These are phyloP conservation scores for Zoysia pacifica DNA, from an alignment of 176 grass and related monocot species.

Conservation along the genomic window DNA sequence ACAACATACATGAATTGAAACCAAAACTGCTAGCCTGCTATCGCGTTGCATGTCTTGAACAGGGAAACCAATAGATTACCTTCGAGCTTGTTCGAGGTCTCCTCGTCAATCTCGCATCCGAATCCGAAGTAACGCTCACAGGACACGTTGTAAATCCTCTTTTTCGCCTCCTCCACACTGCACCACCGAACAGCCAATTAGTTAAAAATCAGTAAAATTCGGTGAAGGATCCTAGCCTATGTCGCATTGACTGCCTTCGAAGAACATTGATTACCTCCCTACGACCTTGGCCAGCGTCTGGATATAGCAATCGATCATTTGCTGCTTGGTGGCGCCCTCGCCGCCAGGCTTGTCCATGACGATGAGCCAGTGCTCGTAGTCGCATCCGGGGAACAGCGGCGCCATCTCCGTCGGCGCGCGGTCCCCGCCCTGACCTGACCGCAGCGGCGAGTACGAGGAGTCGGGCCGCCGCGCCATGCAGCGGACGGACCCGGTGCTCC, in stretches of 20 bases:
- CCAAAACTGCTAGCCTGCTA: background rate
- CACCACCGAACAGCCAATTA: conserved; percentile 17
- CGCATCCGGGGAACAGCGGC: conserved; percentile 61
- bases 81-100: conserved; percentile 91
- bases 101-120: conserved; percentile 90
- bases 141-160: conserved; percentile 86
- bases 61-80: conserved; percentile 37
- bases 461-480: conserved; percentile 79
- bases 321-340: conserved; percentile 53
- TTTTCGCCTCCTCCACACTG: conserved; percentile 91
- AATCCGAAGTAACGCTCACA: conserved; percentile 96
- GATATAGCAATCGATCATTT: conserved; percentile 67
- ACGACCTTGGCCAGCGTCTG: conserved; percentile 58
- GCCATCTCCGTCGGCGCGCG: conserved; percentile 46
- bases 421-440: conserved; percentile 55
- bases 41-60: background rate
- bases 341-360: conserved; percentile 66
- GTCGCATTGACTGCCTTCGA: background rate
- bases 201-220: conserved; percentile 3
- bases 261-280: conserved; percentile 4
- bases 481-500: conserved; percentile 49
- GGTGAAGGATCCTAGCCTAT: background rate
- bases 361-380: conserved; percentile 68
- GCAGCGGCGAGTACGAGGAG: conserved; percentile 57
- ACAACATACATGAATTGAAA: conserved; percentile 10